Conservation (phyloP, 169 alveolate genomes). For the Perkinsus olseni region DNA sequence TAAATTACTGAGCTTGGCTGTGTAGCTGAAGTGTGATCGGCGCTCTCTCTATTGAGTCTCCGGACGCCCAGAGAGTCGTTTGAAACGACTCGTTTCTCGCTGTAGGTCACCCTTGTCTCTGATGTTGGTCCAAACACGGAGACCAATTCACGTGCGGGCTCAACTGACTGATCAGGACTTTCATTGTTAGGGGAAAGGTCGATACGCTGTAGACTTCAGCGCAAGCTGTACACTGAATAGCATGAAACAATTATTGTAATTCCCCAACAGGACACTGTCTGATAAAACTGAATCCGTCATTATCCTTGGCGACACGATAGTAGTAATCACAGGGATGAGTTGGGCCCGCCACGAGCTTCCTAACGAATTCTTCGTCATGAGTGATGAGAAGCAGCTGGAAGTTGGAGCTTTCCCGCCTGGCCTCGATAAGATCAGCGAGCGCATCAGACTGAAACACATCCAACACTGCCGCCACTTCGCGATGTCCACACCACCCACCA, state of each 20-base stretch:
- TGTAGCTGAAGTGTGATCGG: no score
- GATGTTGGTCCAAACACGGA: no score
- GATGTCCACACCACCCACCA: constrained; percentile 33
- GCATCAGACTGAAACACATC: constrained; percentile 26
- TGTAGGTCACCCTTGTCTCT: no score
- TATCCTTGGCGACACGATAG: not conserved
- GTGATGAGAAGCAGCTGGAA: constrained; percentile 92
- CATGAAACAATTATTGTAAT: not conserved
- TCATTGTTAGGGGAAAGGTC: no score
- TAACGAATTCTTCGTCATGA: constrained; percentile 94
- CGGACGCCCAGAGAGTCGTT: no score
- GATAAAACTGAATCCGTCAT: not conserved
- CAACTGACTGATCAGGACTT: no score
- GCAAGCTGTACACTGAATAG: no score
- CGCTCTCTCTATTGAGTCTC: no score
- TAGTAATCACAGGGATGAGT: not conserved
- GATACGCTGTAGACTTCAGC: no score
- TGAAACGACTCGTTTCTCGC: no score
- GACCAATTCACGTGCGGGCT: no score
- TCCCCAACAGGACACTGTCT: not conserved
- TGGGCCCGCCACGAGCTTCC: constrained; percentile 40
- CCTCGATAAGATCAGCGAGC: constrained; percentile 38
- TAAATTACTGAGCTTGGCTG: no score
- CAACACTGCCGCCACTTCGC: not conserved
- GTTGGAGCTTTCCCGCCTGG: constrained; percentile 25